phyloP scores from a whole-genome alignment of 2,329 filamentous ascomycete genomes.

The Aspergillus chevalieri region DNA sequence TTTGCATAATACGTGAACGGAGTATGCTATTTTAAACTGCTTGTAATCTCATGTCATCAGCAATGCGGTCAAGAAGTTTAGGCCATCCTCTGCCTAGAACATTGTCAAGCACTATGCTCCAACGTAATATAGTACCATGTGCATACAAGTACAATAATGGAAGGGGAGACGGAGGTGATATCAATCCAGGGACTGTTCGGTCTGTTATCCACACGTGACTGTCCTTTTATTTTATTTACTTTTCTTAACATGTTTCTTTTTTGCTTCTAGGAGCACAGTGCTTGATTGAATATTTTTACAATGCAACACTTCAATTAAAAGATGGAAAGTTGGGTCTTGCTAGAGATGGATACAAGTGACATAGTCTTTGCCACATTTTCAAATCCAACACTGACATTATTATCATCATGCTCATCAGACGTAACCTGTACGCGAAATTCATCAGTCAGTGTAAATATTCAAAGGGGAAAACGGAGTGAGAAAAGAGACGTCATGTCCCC shows the following conservation, averaged over 20 bases:
- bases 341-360: conserved; percentile 10
- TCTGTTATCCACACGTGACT: background rate
- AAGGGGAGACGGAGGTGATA: background rate
- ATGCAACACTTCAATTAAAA: background rate
- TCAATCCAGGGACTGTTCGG: background rate
- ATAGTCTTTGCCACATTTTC: conserved; percentile 15
- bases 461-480: background rate
- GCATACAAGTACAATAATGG: background rate
- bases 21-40: no score
- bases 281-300: background rate
- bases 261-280: background rate
- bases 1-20: no score
- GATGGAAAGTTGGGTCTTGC: background rate
- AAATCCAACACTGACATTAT: conserved; percentile 25
- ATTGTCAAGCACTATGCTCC: no score
- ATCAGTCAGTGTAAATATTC: conserved; percentile 5
- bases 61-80: no score
- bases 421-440: conserved; percentile 22
- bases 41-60: no score
- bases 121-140: background rate
- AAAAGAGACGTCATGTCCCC: background rate
- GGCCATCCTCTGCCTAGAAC: no score
- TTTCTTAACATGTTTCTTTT: background rate
- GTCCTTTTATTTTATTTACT: background rate
- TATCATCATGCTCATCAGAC: conserved; percentile 29